A percentile compares a stretch with the other conserved stretches of the same genome.
Evolutionary conservation across 257 asterid species (phyloP).

Genomic region (Solanum stenotomum): DNA sequence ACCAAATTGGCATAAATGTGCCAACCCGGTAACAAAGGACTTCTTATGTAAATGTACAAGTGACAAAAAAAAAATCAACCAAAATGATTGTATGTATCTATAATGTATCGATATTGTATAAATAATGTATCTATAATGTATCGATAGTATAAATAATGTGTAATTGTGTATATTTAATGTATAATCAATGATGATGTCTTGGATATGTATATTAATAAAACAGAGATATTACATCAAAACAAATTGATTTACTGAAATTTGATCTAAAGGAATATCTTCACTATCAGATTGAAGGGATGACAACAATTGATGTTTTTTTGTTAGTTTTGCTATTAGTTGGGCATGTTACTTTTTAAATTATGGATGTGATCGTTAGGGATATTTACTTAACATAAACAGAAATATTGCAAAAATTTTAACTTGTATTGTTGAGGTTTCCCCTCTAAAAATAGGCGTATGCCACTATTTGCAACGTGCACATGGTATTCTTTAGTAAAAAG

Average conservation of each 20-base stretch:
- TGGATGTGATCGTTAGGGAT: neutral
- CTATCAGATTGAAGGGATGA: neutral
- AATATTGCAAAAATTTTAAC: neutral
- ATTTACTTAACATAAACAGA: neutral
- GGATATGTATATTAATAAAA: neutral
- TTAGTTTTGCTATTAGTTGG: neutral
- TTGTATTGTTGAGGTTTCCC: neutral
- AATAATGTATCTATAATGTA: too few species aligned
- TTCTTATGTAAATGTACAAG: neutral
- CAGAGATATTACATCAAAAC: neutral
- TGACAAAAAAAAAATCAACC: too few species aligned
- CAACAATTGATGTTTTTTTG: neutral
- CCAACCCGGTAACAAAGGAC: neutral
- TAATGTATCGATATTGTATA: too few species aligned
- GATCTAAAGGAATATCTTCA: neutral
- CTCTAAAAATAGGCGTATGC: neutral
- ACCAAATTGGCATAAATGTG: neutral
- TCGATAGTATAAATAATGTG: neutral
- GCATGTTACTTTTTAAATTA: neutral
- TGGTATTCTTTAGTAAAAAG: neutral
- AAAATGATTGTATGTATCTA: neutral
- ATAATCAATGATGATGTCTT: neutral
- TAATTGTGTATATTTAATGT: too few species aligned
- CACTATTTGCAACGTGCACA: neutral
- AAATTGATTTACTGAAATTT: neutral